Percentiles rank a stretch among this genome's conserved stretches.
Conservation (phyloP, 495 filamentous ascomycete species). For the Cryomyces minteri region DNA sequence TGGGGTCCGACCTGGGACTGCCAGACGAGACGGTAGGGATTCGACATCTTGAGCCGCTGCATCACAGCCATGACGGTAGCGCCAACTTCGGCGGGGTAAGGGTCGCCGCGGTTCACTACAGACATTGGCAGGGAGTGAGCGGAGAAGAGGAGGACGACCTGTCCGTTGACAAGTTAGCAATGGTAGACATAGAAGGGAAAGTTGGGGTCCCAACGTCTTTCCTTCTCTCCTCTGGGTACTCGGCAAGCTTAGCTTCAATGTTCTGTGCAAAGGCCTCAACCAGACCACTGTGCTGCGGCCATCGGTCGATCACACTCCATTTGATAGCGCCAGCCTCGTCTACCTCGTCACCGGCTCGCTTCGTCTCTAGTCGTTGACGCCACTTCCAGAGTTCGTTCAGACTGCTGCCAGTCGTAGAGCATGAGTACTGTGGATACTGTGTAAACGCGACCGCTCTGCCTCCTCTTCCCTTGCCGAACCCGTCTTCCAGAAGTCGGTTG, state of each 20-base stretch:
- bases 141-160: conserved; percentile 76
- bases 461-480: conserved; percentile 70
- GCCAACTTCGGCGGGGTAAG: conserved; percentile 90
- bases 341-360: conserved; percentile 28
- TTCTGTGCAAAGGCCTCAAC: conserved; percentile 85
- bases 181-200: too few species aligned
- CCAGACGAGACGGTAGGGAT: conserved; percentile 90
- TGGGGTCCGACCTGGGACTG: conserved; percentile 94
- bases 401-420: conserved; percentile 90
- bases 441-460: conserved; percentile 93
- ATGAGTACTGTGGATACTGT: conserved; percentile 98
- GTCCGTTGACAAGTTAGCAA: conserved; percentile 10
- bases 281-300: conserved; percentile 79
- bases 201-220: conserved; percentile 12
- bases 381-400: conserved; percentile 97
- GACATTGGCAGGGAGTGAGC: conserved; percentile 95
- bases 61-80: conserved; percentile 97
- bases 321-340: conserved; percentile 49
- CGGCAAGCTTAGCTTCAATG: conserved; percentile 62
- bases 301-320: conserved; percentile 98
- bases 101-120: conserved; percentile 88
- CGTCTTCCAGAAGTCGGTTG: conserved; percentile 59
- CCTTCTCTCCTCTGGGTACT: conserved; percentile 64
- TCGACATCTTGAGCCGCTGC: conserved; percentile 65
- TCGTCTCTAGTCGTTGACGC: conserved; percentile 73